Evolutionary conservation across 768 basidiomycete genomes (phyloP), one percentile per base, ranked within the genome.

Genomic region (Psilocybe cubensis): DNA sequence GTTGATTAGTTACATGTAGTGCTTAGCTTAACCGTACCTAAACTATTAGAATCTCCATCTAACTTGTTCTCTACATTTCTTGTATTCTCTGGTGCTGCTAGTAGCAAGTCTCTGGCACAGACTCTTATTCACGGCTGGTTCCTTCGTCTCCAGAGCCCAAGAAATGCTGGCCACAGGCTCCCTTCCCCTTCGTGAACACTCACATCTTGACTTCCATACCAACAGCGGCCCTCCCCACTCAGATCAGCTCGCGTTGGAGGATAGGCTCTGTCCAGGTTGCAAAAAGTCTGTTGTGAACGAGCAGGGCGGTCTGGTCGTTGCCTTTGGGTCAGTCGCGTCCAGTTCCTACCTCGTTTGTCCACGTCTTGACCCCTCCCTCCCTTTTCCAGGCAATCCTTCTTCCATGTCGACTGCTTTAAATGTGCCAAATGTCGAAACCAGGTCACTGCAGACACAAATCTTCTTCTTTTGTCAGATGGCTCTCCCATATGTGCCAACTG

Each of bases 391-490:
- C 88, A 93, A 79, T 92, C 94, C 43, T 91, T 96, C 71, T 97
- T 96, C 80, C 95, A 95, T 63, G 88, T 94, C 57, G 88, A 92
- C 72, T 94, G 94, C 75, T 98, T 98, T 82, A 94, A 92, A 63
- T 99, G 97, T 69, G 95, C 95, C 35, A 99, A 98, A 76, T 98
- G 96, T 71, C 79, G 83, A 56, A 85, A 95, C 71, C 85, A 90
- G 69, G 96, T 98, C 62, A 96, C 88, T 54, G 94, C 96, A 25
- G 96, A 98, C 73, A 97, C 96, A 23, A 98, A 97, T 75, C 83
- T 99, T n/a, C 83, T 98, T 31, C 80, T 99, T 10, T 86, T 99
- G 49, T 96, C 95, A 28, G 96, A 99, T 74, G 97, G 97, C 21
- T 93, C 91, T n/a, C 97, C 97, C 35, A 95, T 99, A 48, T 96